Evolutionary conservation across 2,329 filamentous ascomycete species (phyloP).

Genomic region (Akanthomyces muscarius): DNA sequence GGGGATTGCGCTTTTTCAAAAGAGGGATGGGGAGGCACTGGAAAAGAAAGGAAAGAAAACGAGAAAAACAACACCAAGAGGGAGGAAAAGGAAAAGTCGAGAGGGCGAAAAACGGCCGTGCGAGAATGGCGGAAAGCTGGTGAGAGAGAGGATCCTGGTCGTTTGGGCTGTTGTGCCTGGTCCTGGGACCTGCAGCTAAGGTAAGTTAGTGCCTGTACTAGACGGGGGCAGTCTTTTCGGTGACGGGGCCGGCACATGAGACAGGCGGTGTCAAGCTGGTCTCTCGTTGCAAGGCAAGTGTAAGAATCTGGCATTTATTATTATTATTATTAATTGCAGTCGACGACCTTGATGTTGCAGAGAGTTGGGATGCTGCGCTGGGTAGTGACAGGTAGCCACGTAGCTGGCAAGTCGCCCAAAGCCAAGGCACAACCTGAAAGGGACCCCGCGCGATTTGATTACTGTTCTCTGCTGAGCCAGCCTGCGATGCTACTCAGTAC

Average conservation of each 20-base stretch:
- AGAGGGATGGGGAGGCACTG: neutral
- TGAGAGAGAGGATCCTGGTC: neutral
- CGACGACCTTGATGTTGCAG: neutral
- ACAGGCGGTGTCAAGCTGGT: neutral
- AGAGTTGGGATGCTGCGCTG: no score
- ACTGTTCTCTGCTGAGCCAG: no score
- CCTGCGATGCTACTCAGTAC: no score
- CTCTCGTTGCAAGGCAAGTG: neutral
- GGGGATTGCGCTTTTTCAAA: neutral
- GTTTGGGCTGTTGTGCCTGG: neutral
- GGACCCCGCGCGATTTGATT: no score
- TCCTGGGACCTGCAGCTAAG: neutral
- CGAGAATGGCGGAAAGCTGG: neutral
- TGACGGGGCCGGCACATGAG: slow-evolving; percentile 3
- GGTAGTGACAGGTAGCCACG: no score
- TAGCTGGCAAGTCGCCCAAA: no score
- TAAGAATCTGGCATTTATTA: neutral
- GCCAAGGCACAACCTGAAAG: no score
- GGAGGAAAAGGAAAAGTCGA: slow-evolving; percentile 1
- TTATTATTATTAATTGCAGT: neutral
- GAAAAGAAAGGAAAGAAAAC: neutral
- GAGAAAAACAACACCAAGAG: neutral
- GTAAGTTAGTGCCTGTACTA: neutral
- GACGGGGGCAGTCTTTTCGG: neutral
- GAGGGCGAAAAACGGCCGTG: neutral